Base-by-base conservation (phyloP, 352 stramenopile genomes). In the Pythium rhizo-oryzae region DNA sequence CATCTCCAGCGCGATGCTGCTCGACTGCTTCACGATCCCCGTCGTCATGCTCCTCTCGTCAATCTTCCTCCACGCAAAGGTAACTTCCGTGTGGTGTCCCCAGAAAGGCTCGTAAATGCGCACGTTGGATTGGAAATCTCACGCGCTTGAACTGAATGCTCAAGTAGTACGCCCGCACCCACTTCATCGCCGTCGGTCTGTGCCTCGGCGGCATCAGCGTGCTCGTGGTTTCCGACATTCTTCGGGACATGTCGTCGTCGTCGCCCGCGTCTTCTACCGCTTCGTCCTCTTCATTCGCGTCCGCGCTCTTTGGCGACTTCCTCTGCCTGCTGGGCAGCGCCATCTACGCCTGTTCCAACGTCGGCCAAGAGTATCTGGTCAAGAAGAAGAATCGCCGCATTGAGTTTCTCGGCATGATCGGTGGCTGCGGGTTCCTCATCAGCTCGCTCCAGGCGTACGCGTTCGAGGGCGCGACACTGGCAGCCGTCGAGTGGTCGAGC, bases 1-100 rank as follows among this genome's bases (percentile, higher is more conserved):
- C 12, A 95, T 99, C 65, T 98, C 96, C 23, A 98, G 91, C 64
- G 88, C 97, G 18, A 98, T 98, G 81, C 83, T 99, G 67, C 81
- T 99, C 37, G 94, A 98, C 67, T 98, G 94, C 62, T 97, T 99
- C 61, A 97, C 94, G 4, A 98, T 99, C 43, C 94, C 97, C 4
- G 91, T 95, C 21, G 90, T 96, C 13, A 98, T 99, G 93, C 55
- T 99, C 30, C 87, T 99, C 25, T 98, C 91, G 16, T 80, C 76
- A 12, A 63, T 94, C 6, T 92, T 98, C 62, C 81, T 99, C 55
- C 54, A 82, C 57, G 81, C 85, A 60, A 89, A 89, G 76, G 78
- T 86, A 50, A 19, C 18, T 4, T 25, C 8, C n/a, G 30, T 16
- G 56, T 6, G 19, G 7, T 28, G 4, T 15, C 15, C n/a, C 46